Base-by-base conservation (phyloP, 331 rosid genomes). In the Erythrophleum ivorense region DNA sequence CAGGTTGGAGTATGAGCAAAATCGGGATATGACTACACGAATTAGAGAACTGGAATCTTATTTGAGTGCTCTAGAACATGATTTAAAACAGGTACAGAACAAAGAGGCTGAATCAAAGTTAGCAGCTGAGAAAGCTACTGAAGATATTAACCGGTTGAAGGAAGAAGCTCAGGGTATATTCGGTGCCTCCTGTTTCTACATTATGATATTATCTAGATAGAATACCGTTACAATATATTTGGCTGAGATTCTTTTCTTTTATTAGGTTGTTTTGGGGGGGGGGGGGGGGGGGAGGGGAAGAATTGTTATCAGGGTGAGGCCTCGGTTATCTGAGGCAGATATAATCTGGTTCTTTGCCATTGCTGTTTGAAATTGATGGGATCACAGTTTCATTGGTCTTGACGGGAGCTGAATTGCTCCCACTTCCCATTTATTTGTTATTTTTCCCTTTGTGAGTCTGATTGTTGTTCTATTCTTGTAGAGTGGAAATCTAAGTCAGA, bases 1-100 rank as follows among this genome's bases (percentile, higher is more conserved):
- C 34, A 96, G 99, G 90, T 87, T 96, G 90, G 98, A 94, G 85
- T 96, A 96, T 89, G 99, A 96, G 79, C 95, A 94, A 82, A 94
- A 94, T 85, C 91, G 98, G 54, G 99, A 96, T 87, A 89, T 89
- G 92, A 91, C 82, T 15, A 85, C 99, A 9, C 88, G 90, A 78
- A 96, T 96, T 71, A 82, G 69, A 65, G 98, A 91, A 75, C 87
- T 96, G 80, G 90, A 92, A 84, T 84, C 92, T 80, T 88, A 94
- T 76, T 48, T 94, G 53, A 82, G 80, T 84, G 79, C 89, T 73
- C 82, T 96, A 75, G 89, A 88, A 86, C 81, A 86, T 59, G 92
- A 88, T 87, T 90, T 96, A 87, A 81, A 88, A 75, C 86, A 71
- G 80, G 86, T 94, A 81, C 90, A 92, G 81, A 86, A 87, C 78